Base-by-base conservation (phyloP, 768 basidiomycete species). In the Hirschioporus abietinus region DNA sequence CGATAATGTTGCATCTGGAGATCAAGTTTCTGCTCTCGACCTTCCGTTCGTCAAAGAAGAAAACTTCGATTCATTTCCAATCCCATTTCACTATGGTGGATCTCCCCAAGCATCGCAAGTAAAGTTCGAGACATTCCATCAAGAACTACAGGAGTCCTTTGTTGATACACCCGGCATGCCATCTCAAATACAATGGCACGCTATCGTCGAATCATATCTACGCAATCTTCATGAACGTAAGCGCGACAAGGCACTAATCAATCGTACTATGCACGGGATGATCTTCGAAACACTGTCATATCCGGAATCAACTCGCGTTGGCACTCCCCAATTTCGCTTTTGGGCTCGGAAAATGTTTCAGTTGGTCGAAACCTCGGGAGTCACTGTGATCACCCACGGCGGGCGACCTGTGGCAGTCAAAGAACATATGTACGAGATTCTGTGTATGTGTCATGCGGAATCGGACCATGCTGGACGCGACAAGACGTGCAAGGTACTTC, bases 311-410 rank as follows among this genome's bases (percentile, higher is more conserved):
- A 79, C 78, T 25, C 78, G 80, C 67, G 67, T 81, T 64, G 76
- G 75, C 58, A 87, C 84, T 1, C 83, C 90, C 0, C 90, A 92
- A 72, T 93, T 92, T 74, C 84, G 90, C 58, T 91, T 88, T 76
- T 93, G 91, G 91, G 91, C 87, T 15, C 87, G 90, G 71, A 91
- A 90, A 80, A 92, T 89, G 87, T 93, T 93, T 73, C 79, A 76
- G 59, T 71, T 88, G 24, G 68, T 72, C 25, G 73, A 69, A 10
- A 65, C 67, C 8, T 66, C 71, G 34, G 66, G 66, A n/a, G 62
- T 64, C 35, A 72, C 75, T n/a, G 83, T 92, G 23, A 81, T 94
- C 30, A 76, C 91, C 15, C 90, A 92, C 71, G 87, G 92, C 66
- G 81, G 85, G 68, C 82, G 87, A 15, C 86, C 91, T 3, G 89